Percentiles rank a stretch among this genome's conserved stretches.
phyloP scores from a whole-genome alignment of 495 filamentous ascomycete species.

The Penicillium paxilli region DNA sequence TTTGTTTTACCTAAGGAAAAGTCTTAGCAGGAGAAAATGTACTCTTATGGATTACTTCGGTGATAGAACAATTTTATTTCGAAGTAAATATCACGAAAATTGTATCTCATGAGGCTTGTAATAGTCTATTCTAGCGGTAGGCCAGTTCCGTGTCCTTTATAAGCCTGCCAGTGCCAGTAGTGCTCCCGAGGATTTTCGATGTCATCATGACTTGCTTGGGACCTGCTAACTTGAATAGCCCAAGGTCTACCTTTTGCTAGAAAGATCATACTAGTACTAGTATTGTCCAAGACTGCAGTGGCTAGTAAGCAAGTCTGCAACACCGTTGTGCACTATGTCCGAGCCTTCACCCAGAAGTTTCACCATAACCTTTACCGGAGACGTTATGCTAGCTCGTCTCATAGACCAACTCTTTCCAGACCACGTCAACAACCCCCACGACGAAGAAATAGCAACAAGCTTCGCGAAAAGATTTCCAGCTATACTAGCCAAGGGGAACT shows the following conservation, averaged over 20 bases:
- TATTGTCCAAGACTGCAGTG: too few relatives aligned
- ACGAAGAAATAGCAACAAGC: constrained; percentile 15
- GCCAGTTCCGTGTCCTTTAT: too few relatives aligned
- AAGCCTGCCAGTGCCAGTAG: too few relatives aligned
- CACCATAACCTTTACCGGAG: constrained; percentile 38
- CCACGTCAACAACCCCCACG: constrained; percentile 27
- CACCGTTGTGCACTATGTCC: constrained; percentile 2
- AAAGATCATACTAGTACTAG: too few relatives aligned
- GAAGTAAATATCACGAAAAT: neutral
- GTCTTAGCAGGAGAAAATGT: constrained; percentile 21
- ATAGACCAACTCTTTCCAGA: constrained; percentile 41
- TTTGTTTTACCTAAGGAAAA: constrained; percentile 13
- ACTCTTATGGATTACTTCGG: constrained; percentile 1
- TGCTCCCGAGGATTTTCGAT: constrained; percentile 7
- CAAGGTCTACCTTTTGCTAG: too few relatives aligned
- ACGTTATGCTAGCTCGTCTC: constrained; percentile 47
- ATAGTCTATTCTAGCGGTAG: too few relatives aligned
- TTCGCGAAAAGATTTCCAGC: constrained; percentile 16
- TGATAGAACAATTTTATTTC: neutral
- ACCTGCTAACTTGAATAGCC: too few relatives aligned
- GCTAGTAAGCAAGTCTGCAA: too few relatives aligned
- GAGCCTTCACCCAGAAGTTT: constrained; percentile 7
- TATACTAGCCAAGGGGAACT: constrained; percentile 15
- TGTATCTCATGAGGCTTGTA: neutral
- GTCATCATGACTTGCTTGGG: constrained; percentile 22